Evolutionary conservation across 2,329 filamentous ascomycete genomes (phyloP), one percentile per base, ranked within the genome.

Genomic region (Elsinoe australis): DNA sequence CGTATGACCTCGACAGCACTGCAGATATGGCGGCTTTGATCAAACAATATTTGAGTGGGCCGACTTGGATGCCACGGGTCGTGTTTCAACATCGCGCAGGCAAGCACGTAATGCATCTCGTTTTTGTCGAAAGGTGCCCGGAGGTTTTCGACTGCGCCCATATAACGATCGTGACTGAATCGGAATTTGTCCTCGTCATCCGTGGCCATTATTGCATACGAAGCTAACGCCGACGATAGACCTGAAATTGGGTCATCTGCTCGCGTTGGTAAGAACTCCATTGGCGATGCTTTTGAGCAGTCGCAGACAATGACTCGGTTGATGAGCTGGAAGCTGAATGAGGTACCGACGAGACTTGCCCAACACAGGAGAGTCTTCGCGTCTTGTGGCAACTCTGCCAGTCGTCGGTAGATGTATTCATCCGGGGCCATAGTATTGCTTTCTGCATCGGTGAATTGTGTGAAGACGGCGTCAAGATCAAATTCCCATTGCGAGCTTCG

Each of bases 31-130:
- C 82, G 78, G 17, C 87, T 86, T 51, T 83, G 82, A 51, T 78
- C 82, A 59, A 94, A 88, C 9, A 81, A 74, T 2, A 64, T 57
- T 41, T 68, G 70, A 3, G 66, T 67, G 2, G 64, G 61, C 18
- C 62, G 56, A 19, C 76, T 74, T 42, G 74, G 74, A 51, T 87
- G 80, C 18, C 75, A 65, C 5, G 70, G 67, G 17, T 69, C 79
- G 56, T 88, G 82, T 56, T 85, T 84, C 63, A 89, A 78, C 55
- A 95, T 78, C 0, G 83, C 83, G 59, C 87, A 82, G 0, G 86
- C 84, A 57, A 95, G 87, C 36, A 88, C 80, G 57, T 89, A 95
- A 64, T 95, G 88, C 89, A 95, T 95, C 56, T 85, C 84, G 15
- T 76, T 71, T 17, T 76, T 69, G 49, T 84, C 80, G 42, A 68